Conservation (phyloP, 2,329 filamentous ascomycete genomes). For the Colletotrichum truncatum region DNA sequence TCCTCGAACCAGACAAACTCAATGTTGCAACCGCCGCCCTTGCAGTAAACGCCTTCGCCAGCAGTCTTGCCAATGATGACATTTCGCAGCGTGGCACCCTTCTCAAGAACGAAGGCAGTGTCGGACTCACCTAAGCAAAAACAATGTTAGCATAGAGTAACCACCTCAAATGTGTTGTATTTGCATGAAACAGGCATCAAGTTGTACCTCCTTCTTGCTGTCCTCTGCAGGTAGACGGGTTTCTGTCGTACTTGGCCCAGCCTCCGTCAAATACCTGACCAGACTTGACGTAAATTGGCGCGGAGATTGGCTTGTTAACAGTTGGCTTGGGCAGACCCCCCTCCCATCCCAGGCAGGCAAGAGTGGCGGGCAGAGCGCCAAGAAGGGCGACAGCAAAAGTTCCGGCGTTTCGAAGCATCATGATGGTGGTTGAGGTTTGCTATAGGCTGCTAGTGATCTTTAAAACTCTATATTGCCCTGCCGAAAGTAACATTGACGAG, state of each 20-base stretch:
- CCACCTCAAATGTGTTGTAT: too few relatives aligned
- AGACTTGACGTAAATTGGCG: constrained; percentile 39
- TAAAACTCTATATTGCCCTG: accelerated
- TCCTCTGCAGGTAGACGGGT: constrained; percentile 45
- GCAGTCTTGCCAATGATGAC: constrained; percentile 52
- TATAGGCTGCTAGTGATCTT: accelerated
- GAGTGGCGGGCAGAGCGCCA: not conserved
- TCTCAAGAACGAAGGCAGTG: constrained; percentile 51
- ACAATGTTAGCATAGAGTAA: not conserved
- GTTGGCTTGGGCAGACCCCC: constrained; percentile 42
- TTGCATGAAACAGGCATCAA: too few relatives aligned
- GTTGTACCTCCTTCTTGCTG: constrained; percentile 51
- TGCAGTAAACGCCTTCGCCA: constrained; percentile 39
- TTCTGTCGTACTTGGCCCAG: constrained; percentile 44
- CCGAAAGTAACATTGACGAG: too few relatives aligned
- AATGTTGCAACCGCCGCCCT: constrained; percentile 36
- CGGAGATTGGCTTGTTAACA: constrained; percentile 36
- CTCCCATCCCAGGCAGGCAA: constrained; percentile 38
- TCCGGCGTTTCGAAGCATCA: not conserved
- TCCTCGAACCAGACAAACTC: constrained; percentile 38
- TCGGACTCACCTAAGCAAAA: constrained; percentile 43
- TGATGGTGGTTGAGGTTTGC: too few relatives aligned
- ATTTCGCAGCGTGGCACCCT: constrained; percentile 54
- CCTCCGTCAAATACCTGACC: constrained; percentile 40
- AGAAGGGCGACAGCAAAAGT: not conserved